Evolutionary conservation across 148 eudicot genomes (phyloP), one percentile per base, ranked within the genome.

Genomic region (Rhododendron griersonianum): DNA sequence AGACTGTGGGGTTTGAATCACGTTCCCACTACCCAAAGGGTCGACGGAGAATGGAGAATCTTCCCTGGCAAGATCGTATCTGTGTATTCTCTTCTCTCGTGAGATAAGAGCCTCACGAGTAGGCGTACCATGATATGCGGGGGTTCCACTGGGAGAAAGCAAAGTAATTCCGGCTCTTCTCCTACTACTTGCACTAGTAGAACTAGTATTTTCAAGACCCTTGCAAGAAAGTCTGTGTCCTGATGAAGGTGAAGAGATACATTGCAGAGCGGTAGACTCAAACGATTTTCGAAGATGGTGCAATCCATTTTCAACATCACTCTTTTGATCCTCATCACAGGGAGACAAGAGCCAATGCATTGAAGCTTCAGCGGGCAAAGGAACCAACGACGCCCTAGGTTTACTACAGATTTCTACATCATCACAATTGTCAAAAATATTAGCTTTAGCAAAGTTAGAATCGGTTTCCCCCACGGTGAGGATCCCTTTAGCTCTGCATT

Each of bases 401-500:
- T 85, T 86, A 7, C 75, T 77, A 73, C 84, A 48, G 8, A 30
- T 67, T 33, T 77, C 83, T 69, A 71, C 81, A 37, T 61, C 84
- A 57, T 80, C 85, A 85, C 75, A 86, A 81, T 83, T 78, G 28
- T 76, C 81, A 85, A 83, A 85, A 77, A 86, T 67, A 61, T 86
- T 81, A 11, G 81, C 35, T 69, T 89, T 91, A 53, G 69, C 82
- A 75, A 73, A 88, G 21, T 88, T 89, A 86, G 88, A 85, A 84
- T 86, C 89, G 76, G 84, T 59, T 39, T 87, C 81, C 74, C 90
- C 94, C 53, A 94, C 91, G 28, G 93, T 91, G 7, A 96, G 92
- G 75, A 95, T 82, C 19, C 98, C 98, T 86, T 91, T 92, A 81
- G 95, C 90, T 90, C 91, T 92, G 81, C 98, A 96, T 89, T 96